phyloP scores from a whole-genome alignment of 2,329 filamentous ascomycete genomes.

The Fusarium sp. region DNA sequence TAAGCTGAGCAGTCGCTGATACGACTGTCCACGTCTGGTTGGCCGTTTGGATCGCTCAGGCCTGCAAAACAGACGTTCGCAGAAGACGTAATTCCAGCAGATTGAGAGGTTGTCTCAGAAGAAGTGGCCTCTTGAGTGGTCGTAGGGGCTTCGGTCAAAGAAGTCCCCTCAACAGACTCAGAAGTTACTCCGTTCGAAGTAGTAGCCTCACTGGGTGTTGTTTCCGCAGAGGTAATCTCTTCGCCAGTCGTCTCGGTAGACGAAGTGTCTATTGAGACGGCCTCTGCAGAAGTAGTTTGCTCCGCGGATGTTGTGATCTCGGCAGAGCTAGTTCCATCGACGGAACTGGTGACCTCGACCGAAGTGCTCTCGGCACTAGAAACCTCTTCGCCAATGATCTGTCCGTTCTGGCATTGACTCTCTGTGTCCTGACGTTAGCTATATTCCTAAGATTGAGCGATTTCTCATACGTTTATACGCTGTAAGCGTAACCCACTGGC shows the following conservation, averaged over 20 bases:
- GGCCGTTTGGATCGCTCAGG: background rate
- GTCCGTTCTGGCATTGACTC: conserved; percentile 16
- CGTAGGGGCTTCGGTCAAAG: background rate
- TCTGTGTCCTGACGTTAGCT: background rate
- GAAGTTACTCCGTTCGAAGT: background rate
- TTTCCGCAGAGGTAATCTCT: background rate
- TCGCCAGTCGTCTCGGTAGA: background rate
- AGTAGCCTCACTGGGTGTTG: background rate
- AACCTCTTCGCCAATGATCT: background rate
- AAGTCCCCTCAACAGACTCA: background rate
- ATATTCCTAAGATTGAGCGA: accelerated
- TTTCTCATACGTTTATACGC: conserved; percentile 2
- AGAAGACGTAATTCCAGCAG: background rate
- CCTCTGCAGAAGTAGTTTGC: too few relatives aligned
- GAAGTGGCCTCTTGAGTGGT: background rate
- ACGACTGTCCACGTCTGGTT: conserved; percentile 10
- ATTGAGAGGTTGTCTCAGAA: background rate
- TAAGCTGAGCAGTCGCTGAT: conserved; percentile 9
- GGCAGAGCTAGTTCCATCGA: background rate
- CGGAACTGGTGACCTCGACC: background rate
- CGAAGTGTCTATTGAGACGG: too few relatives aligned
- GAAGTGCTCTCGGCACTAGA: background rate
- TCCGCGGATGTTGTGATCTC: too few relatives aligned
- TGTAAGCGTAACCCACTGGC: background rate
- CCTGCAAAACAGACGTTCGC: background rate